A percentile compares a stretch with the other conserved stretches of the same genome.
Conservation (phyloP, 306 rosid genomes). For the Acmispon strigosus region DNA sequence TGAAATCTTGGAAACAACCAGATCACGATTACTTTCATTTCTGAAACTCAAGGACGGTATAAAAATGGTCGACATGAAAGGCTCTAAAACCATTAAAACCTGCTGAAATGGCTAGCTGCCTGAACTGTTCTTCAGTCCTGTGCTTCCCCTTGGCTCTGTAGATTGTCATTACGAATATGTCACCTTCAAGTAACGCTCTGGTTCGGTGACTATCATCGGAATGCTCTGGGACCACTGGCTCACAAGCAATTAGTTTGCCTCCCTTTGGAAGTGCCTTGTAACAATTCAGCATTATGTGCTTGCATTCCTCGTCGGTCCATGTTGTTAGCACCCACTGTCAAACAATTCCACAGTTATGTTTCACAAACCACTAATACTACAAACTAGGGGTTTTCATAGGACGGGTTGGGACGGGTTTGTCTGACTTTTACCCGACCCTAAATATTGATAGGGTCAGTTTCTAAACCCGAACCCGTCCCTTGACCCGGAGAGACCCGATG, state of each 20-base stretch:
- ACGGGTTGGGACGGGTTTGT: no score
- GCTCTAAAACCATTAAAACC: conserved; percentile 61
- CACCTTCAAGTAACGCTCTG: conserved; percentile 65
- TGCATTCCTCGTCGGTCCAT: conserved; percentile 85
- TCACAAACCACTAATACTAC: no score
- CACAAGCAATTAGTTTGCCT: conserved; percentile 79
- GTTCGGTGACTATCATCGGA: conserved; percentile 74
- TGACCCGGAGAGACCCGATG: no score
- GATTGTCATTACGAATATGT: conserved; percentile 82
- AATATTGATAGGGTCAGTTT: no score
- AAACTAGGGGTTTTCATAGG: no score
- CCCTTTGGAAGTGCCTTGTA: conserved; percentile 69
- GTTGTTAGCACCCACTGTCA: conserved; percentile 79
- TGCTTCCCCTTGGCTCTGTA: conserved; percentile 77
- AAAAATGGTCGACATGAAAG: conserved; percentile 57
- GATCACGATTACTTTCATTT: conserved; percentile 36
- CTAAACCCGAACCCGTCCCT: no score
- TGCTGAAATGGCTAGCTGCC: conserved; percentile 41
- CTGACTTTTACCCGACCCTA: no score
- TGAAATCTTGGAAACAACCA: no score
- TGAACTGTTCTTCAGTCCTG: conserved; percentile 60
- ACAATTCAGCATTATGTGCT: conserved; percentile 62
- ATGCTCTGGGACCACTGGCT: conserved; percentile 70
- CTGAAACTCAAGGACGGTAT: conserved; percentile 59
- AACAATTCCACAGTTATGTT: no score